phyloP scores from a whole-genome alignment of 2,329 filamentous ascomycete genomes.

The Diaporthe sp. region DNA sequence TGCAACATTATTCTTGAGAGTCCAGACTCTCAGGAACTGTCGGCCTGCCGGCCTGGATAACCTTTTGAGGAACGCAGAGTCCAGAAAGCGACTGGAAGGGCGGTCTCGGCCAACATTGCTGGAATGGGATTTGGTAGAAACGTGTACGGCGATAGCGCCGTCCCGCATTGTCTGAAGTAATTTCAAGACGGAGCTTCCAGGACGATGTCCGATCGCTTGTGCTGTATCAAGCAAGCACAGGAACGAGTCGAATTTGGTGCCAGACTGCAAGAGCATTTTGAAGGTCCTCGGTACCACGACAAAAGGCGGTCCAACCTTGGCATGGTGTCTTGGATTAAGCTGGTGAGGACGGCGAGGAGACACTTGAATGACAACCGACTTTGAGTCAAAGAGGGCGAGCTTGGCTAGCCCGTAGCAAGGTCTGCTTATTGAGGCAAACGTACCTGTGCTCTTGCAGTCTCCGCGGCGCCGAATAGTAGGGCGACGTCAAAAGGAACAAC shows the following conservation, averaged over 20 bases:
- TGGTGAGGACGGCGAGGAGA: neutral
- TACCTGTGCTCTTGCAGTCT: neutral
- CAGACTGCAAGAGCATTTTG: neutral
- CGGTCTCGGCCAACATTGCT: conserved; percentile 13
- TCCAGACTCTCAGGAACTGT: neutral
- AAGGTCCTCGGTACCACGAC: neutral
- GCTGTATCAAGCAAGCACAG: neutral
- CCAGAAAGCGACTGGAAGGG: neutral
- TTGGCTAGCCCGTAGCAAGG: neutral
- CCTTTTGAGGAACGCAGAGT: neutral
- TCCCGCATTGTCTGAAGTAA: conserved; percentile 5
- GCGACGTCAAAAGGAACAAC: conserved; percentile 5
- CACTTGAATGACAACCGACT: neutral
- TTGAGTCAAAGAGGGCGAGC: neutral
- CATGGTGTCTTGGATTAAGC: neutral
- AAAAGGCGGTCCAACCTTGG: neutral
- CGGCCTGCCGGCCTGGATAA: neutral
- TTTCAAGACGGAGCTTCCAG: neutral
- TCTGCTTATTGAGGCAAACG: neutral
- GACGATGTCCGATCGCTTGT: neutral
- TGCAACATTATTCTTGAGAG: neutral
- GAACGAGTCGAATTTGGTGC: neutral
- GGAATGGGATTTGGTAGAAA: neutral
- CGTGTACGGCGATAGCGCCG: conserved; percentile 14
- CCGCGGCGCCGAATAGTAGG: conserved; percentile 2